Conservation (phyloP, 2,329 filamentous ascomycete genomes). For the Botryotinia narcissicola region DNA sequence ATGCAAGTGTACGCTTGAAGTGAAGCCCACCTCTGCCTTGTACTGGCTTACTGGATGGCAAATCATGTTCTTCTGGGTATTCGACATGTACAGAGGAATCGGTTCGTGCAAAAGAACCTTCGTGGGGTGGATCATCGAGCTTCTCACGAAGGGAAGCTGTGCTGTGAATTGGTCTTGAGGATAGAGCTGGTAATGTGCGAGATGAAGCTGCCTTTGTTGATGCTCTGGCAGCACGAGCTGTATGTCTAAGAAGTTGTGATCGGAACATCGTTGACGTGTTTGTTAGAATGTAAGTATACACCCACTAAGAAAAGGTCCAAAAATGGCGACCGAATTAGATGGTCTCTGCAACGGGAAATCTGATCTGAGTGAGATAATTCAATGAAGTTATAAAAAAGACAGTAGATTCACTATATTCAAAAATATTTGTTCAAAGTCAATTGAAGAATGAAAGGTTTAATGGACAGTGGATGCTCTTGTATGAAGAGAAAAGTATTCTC, state of each 20-base stretch:
- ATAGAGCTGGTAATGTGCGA: constrained; percentile 24
- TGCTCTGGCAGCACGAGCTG: constrained; percentile 32
- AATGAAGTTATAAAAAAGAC: neutral
- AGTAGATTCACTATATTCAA: neutral
- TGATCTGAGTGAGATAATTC: neutral
- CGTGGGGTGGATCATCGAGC: constrained; percentile 30
- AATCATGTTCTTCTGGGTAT: constrained; percentile 71
- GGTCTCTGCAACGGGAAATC: neutral
- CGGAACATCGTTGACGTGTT: constrained; percentile 34
- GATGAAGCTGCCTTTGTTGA: constrained; percentile 23
- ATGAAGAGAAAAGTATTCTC: neutral
- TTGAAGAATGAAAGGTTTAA: neutral
- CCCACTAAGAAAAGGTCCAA: neutral
- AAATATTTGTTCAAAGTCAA: neutral
- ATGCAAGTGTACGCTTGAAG: constrained; percentile 79
- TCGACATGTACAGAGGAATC: constrained; percentile 75
- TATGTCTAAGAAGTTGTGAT: constrained; percentile 33
- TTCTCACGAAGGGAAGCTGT: constrained; percentile 29
- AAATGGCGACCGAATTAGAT: neutral
- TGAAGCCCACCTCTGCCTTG: constrained; percentile 76
- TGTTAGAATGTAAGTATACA: neutral
- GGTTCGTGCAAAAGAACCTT: constrained; percentile 65
- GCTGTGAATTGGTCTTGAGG: constrained; percentile 29
- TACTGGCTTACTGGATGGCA: constrained; percentile 69
- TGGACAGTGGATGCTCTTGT: neutral